Evolutionary conservation across 805 yeast genomes (phyloP), one percentile per base, ranked within the genome.

Genomic region (Ogataea angusta): DNA sequence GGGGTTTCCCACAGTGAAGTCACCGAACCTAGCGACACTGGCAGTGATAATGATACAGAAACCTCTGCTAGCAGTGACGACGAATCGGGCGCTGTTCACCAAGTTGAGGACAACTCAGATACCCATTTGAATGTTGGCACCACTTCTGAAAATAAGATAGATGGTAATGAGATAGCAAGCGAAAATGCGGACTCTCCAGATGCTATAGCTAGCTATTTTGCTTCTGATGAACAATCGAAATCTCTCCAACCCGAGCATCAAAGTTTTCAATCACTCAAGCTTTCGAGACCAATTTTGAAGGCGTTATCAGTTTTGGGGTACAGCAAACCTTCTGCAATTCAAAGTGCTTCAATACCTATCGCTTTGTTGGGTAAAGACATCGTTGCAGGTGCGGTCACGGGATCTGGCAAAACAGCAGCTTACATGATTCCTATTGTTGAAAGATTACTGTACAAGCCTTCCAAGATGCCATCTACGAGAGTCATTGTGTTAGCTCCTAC

Each of bases 371-470:
- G 99, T 55, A 91, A 87, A 59, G 99, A 93, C 65, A 80, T 93
- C 37, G 96, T 93, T 55, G 99, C 98, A 13, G 98, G 98, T 71
- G 99, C 99, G 25, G 96, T 87, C 17, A 93, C 99, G 4, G 99
- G 99, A 69, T 91, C 98, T 15, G 99, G 99, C 76, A 93, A 93
- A 63, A 93, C 99, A 17, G 99, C 97, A 2, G 99, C 99, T 1
- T 93, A 88, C 61, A 82, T 93, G 83, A 85, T 93, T 40, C 99
- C 99, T 10, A 87, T 90, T 32, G 78, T 93, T 46, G 99, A 93
- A 67, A 80, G 99, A 66, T 70, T 93, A 25, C 67, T 93, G 22
- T 91, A 82, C 66, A 86, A 93, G 54, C 96, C 98, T 10, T 73
- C 86, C 39, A 85, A 85, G 56, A 67, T 85, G 5, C 83, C 96